Percentiles rank a stretch among this genome's conserved stretches.
phyloP scores from a whole-genome alignment of 73 alveolate genomes.

The Paramecium sexaurelia region DNA sequence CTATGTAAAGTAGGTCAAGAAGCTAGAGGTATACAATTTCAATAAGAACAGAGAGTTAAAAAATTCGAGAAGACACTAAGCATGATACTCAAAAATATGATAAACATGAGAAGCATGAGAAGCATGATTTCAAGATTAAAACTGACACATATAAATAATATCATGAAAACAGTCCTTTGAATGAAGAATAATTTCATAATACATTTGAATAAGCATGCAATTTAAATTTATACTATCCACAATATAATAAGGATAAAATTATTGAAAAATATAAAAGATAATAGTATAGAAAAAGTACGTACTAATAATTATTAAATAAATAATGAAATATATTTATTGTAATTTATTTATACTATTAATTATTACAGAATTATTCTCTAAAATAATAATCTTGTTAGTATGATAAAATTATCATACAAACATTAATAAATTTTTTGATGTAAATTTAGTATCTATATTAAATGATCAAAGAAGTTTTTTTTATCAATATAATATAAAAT shows the following conservation, averaged over 20 bases:
- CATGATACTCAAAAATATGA: not conserved
- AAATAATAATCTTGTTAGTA: too few species aligned
- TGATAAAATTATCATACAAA: too few species aligned
- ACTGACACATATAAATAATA: constrained; percentile 17
- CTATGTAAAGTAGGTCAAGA: constrained; percentile 19
- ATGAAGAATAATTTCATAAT: not conserved
- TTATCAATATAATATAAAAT: too few species aligned
- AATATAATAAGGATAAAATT: not conserved
- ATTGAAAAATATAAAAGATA: not conserved
- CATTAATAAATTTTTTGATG: too few species aligned
- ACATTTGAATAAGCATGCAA: not conserved
- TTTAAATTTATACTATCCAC: not conserved
- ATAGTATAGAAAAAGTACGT: not conserved
- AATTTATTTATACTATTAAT: not conserved
- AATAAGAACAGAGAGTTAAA: not conserved
- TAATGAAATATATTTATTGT: not conserved
- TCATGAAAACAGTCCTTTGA: not conserved
- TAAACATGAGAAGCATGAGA: not conserved
- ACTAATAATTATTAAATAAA: not conserved
- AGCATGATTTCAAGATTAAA: not conserved
- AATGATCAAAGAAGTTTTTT: too few species aligned
- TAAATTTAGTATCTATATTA: too few species aligned
- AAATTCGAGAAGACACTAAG: not conserved
- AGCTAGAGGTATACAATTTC: not conserved
- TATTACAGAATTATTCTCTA: not conserved